Conservation (phyloP, 2,329 filamentous ascomycete genomes). For the Hypoxylon sp. region DNA sequence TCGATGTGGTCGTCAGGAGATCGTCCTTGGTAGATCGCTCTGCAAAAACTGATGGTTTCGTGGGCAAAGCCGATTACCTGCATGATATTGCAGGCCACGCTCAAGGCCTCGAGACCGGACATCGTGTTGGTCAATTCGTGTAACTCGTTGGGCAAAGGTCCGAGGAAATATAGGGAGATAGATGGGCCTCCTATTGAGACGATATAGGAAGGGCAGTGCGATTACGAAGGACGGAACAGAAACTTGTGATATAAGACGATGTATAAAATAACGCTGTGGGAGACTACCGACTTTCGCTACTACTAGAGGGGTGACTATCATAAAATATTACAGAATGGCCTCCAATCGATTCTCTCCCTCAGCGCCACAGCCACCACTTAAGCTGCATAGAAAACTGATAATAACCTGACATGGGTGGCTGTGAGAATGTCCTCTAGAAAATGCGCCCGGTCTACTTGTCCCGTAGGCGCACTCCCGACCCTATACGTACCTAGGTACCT, state of each 20-base stretch:
- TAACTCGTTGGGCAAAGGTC: background rate
- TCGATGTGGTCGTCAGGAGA: constrained; percentile 4
- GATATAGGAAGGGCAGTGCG: background rate
- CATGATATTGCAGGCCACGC: constrained; percentile 49
- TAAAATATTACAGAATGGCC: background rate
- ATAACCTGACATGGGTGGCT: background rate
- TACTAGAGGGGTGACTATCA: background rate
- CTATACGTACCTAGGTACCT: too few relatives aligned
- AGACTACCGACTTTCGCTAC: background rate
- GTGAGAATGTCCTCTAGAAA: background rate
- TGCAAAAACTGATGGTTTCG: constrained; percentile 40
- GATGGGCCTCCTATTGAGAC: background rate
- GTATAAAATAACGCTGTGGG: background rate
- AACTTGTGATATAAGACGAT: background rate
- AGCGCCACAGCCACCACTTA: background rate
- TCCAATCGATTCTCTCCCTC: background rate
- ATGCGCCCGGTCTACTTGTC: background rate
- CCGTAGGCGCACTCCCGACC: background rate
- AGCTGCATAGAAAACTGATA: background rate
- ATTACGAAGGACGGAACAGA: background rate
- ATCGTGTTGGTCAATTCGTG: constrained; percentile 9
- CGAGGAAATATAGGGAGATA: background rate
- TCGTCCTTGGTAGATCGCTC: constrained; percentile 39
- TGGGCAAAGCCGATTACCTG: constrained; percentile 40
- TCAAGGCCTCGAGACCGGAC: constrained; percentile 44